phyloP scores from a whole-genome alignment of 1,284 basidiomycete species.

The Ustanciosporium gigantosporum region DNA sequence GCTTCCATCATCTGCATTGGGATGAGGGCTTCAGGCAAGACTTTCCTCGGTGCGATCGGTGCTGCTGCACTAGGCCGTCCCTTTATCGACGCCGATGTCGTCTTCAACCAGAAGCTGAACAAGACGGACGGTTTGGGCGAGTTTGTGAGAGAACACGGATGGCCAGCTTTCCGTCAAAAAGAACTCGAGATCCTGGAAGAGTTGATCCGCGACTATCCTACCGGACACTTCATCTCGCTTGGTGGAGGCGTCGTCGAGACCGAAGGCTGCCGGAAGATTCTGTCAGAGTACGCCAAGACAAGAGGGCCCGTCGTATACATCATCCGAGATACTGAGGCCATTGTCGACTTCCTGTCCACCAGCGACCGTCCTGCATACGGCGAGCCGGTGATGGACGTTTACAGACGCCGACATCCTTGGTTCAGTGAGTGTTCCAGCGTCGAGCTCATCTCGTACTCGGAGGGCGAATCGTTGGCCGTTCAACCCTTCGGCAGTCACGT shows the following conservation, averaged over 20 bases:
- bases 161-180: constrained; percentile 73
- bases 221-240: constrained; percentile 69
- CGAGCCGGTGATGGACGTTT: constrained; percentile 77
- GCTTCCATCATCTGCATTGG: constrained; percentile 84
- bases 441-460: constrained; percentile 76
- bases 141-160: constrained; percentile 77
- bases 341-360: constrained; percentile 81
- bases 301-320: constrained; percentile 74
- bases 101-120: constrained; percentile 71
- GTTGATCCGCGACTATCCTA: constrained; percentile 54
- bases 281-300: constrained; percentile 71
- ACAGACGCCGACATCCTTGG: constrained; percentile 80
- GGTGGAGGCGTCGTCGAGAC: constrained; percentile 95
- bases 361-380: constrained; percentile 74
- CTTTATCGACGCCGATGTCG: constrained; percentile 84
- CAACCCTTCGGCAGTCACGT: constrained; percentile 30
- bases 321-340: constrained; percentile 71
- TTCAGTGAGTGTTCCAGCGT: constrained; percentile 82
- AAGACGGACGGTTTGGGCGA: constrained; percentile 67
- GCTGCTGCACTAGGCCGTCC: constrained; percentile 75
- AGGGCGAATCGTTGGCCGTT: constrained; percentile 33
- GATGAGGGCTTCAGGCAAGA: constrained; percentile 97
- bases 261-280: constrained; percentile 66
- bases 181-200: constrained; percentile 62
- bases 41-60: constrained; percentile 80